Percentiles rank a stretch among this genome's conserved stretches.
phyloP scores from a whole-genome alignment of 768 basidiomycete genomes.

The Podaxis mareebaensis region DNA sequence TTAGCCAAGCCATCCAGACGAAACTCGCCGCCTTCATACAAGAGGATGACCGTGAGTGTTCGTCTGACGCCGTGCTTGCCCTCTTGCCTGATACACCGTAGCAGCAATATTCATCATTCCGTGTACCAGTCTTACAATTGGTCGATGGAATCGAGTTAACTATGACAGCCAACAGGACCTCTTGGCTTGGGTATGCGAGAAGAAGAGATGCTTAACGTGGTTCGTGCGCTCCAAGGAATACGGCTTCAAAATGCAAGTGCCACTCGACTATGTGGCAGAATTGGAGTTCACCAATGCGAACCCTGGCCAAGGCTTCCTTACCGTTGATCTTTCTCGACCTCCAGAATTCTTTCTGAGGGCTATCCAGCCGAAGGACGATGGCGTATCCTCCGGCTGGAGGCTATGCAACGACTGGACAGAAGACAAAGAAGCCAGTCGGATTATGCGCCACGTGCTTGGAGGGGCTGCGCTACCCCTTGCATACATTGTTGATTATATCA shows the following conservation, averaged over 20 bases:
- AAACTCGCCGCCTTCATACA: conserved; percentile 69
- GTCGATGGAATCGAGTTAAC: conserved; percentile 76
- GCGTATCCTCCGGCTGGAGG: conserved; percentile 53
- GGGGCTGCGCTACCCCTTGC: conserved; percentile 64
- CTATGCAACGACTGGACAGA: conserved; percentile 78
- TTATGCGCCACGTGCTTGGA: conserved; percentile 63
- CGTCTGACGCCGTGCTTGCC: background rate
- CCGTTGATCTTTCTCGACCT: conserved; percentile 64
- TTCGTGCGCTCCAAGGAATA: conserved; percentile 72
- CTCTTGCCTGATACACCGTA: conserved; percentile 13
- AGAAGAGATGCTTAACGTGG: conserved; percentile 70
- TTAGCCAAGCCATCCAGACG: conserved; percentile 51
- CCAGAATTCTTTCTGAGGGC: conserved; percentile 63
- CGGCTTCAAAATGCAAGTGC: conserved; percentile 85
- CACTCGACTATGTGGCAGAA: conserved; percentile 62
- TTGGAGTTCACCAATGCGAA: conserved; percentile 56
- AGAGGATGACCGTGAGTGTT: conserved; percentile 70
- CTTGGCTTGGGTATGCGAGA: conserved; percentile 73
- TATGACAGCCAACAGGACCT: conserved; percentile 61
- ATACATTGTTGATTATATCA: conserved; percentile 51
- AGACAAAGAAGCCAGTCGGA: conserved; percentile 62
- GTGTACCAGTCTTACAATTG: conserved; percentile 72
- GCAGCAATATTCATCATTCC: conserved; percentile 76
- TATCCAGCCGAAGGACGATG: conserved; percentile 29
- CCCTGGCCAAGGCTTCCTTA: conserved; percentile 57